Evolutionary conservation across 768 basidiomycete genomes (phyloP), one percentile per base, ranked within the genome.

Genomic region (Phlegmacium glaucopus): DNA sequence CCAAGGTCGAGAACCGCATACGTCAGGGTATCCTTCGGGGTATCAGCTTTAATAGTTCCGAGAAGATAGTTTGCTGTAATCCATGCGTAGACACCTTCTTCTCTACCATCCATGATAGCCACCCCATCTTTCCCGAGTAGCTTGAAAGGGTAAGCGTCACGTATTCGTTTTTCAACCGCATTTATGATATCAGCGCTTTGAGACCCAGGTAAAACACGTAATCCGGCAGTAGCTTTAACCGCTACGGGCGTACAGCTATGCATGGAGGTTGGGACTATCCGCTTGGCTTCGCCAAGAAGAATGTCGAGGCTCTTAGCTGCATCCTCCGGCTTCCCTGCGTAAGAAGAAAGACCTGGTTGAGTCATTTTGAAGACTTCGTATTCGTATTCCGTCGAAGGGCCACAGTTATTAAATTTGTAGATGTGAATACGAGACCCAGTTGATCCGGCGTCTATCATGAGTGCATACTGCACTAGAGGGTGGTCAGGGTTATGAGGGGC

Each of bases 61-160:
- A 95, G 71, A 40, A 97, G 76, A 68, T 96, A 97, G 67, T 98
- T 98, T 49, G 90, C 92, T 13, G 95, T 96, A 55, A 97, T 92
- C 94, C 95, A 98, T 25, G 95, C 93, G 62, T 90, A 98, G n/a
- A 97, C 91, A 27, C 92, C 95, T 66, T 97, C 95, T 62, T 98
- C 94, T 54, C 83, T 72, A 7, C 94, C 94, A 53, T 96, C 94
- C 94, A 97, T 94, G 52, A 97, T 84, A 35, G 77, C 80, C 28
- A 95, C 92, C 2, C 79, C 82, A 41, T 82, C 82, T 52, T 72
- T 69, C 18, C 76, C 63, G 0, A 63, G 57, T 5, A 79, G 51
- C 32, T 61, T 70, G 69, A 97, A 98, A 9, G 85, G 84, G 50
- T 85, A 95, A 48, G 65, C 69, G 3, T 59, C 59, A 52, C 71